Evolutionary conservation across 352 stramenopile genomes (phyloP), one percentile per base, ranked within the genome.

Genomic region (Phytophthora uliginosa): DNA sequence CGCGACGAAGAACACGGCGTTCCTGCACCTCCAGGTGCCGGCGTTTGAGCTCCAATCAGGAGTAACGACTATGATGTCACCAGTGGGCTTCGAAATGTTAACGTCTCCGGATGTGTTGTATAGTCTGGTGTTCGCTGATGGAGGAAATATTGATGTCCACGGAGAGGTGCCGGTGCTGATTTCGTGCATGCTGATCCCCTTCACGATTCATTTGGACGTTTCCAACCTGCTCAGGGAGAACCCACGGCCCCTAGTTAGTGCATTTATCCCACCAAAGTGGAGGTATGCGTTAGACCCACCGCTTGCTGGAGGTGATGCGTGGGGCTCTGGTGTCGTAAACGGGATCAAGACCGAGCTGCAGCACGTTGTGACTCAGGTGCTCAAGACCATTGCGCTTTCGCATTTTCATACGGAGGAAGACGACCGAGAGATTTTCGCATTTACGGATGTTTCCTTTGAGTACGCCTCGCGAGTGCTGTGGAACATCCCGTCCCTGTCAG

Each of bases 311-410:
- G 54, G 33, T n/a, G 40, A 61, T 17, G 26, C 42, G 15, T 71
- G 62, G 66, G 17, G 26, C 18, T 77, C 66, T 3, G 48, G 59
- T 10, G 61, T 86, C 10, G 74, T 82, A 31, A 81, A 85, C 52
- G 56, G 56, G 20, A 76, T 85, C 31, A 90, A 86, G 26, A 66
- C 66, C 7, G 85, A 92, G 57, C 36, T 95, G 8, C 76, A 92
- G 50, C 76, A 66, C 38, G 66, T 95, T 22, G 74, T 95, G 22
- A 74, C 56, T 13, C 78, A 91, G 58, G 85, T 96, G 33, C 59
- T 96, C 26, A 88, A 90, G 61, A 94, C 87, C 1, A 90, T 96
- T 63, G 86, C 74, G 42, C 76, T 96, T 13, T 92, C 87, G 1
- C 77, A 93, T 63, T 83, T 94, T 57, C 85, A 90, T 42, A 85